Percentiles rank a stretch among this genome's conserved stretches.
phyloP scores from a whole-genome alignment of 768 basidiomycete species.

The Panaeolus papilionaceus region DNA sequence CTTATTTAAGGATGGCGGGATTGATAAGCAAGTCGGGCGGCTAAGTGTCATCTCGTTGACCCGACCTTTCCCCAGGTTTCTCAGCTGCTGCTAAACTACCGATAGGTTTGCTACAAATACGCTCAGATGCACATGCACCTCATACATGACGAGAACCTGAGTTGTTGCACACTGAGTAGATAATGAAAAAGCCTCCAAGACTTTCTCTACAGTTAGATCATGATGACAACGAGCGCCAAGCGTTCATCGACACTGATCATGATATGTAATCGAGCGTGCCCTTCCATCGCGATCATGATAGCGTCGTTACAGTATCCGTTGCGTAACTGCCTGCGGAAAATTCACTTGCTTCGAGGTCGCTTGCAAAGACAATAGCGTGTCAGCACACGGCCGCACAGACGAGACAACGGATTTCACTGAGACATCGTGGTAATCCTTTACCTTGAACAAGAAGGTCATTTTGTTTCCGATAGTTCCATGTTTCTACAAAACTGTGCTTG shows the following conservation, averaged over 20 bases:
- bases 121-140: too few species aligned
- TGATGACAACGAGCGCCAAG: background rate
- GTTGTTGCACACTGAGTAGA: too few species aligned
- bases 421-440: background rate
- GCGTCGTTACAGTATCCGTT: background rate
- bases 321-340: background rate
- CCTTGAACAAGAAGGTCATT: background rate
- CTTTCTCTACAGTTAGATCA: too few species aligned
- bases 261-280: background rate
- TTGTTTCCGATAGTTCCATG: background rate
- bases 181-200: too few species aligned
- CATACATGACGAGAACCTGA: too few species aligned
- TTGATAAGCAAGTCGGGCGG: slow-evolving; percentile 9
- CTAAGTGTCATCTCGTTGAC: background rate
- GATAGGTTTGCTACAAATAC: too few species aligned
- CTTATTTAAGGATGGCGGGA: slow-evolving; percentile 1
- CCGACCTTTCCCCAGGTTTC: background rate
- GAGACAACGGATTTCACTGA: background rate
- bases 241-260: slow-evolving; percentile 2
- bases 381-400: background rate
- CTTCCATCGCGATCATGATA: background rate
- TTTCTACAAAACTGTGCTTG: background rate
- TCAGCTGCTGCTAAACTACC: background rate
- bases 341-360: background rate
- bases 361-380: slow-evolving; percentile 3